Conservation (phyloP, 2,329 filamentous ascomycete genomes). For the Bipolaris gigantea region DNA sequence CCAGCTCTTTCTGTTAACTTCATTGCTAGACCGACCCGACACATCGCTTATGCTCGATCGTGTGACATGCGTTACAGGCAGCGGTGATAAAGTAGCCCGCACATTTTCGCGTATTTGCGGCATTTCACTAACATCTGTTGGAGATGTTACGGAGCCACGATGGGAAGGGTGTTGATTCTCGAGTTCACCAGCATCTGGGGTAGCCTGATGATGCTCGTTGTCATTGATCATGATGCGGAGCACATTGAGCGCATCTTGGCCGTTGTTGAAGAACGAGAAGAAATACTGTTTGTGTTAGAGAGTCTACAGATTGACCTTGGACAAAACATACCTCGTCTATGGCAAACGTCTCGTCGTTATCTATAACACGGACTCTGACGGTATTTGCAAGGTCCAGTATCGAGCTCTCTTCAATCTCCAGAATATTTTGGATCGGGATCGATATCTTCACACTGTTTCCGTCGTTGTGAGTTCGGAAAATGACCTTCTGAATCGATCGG, state of each 20-base stretch:
- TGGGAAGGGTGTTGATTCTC: slow-evolving; percentile 19
- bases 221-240: slow-evolving; percentile 73
- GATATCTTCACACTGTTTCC: slow-evolving; percentile 97
- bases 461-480: slow-evolving; percentile 93
- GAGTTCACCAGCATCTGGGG: slow-evolving; percentile 10
- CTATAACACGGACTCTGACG: slow-evolving; percentile 88
- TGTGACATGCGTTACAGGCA: slow-evolving; percentile 38
- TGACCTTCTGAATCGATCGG: slow-evolving; percentile 87
- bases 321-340: slow-evolving; percentile 74
- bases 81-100: slow-evolving; percentile 49
- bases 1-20: slow-evolving; percentile 45
- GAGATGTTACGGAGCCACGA: slow-evolving; percentile 14
- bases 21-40: slow-evolving; percentile 46
- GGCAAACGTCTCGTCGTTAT: slow-evolving; percentile 91
- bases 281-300: slow-evolving; percentile 67
- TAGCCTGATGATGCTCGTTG: slow-evolving; percentile 49
- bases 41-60: slow-evolving; percentile 49
- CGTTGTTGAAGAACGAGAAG: slow-evolving; percentile 90
- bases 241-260: slow-evolving; percentile 78
- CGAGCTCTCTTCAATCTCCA: slow-evolving; percentile 89
- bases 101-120: slow-evolving; percentile 45
- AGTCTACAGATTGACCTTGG: neutral
- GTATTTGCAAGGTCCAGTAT: slow-evolving; percentile 93
- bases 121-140: slow-evolving; percentile 23
- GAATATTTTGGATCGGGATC: slow-evolving; percentile 81